Conservation (phyloP, 495 filamentous ascomycete genomes). For the Lasiosphaeriaceae sp. region DNA sequence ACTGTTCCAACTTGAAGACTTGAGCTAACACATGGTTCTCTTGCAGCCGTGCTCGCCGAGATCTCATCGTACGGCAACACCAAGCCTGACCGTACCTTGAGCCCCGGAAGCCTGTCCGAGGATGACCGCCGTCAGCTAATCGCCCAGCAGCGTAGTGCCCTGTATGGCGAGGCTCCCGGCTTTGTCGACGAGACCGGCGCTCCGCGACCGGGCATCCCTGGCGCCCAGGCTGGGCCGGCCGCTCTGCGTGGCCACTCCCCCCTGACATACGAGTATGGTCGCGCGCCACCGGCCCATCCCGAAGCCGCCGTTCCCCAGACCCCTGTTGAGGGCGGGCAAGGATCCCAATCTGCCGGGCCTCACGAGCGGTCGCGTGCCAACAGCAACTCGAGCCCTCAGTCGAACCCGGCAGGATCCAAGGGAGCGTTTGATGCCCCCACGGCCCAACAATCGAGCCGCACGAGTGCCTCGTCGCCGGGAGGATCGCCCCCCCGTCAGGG, state of each 20-base stretch:
- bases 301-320: constrained; percentile 49
- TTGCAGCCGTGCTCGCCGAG: constrained; percentile 74
- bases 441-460: constrained; percentile 74
- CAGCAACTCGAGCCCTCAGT: constrained; percentile 72
- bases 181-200: constrained; percentile 60
- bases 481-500: constrained; percentile 77
- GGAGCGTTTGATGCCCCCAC: constrained; percentile 60
- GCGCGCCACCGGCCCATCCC: constrained; percentile 37
- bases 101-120: constrained; percentile 84
- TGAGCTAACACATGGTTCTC: constrained; percentile 37
- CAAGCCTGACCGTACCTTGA: constrained; percentile 88
- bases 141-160: constrained; percentile 79
- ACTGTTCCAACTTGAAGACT: constrained; percentile 10
- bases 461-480: constrained; percentile 84
- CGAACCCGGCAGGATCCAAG: constrained; percentile 65
- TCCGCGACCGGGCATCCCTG: constrained; percentile 47
- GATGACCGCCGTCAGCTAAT: constrained; percentile 95
- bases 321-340: constrained; percentile 35
- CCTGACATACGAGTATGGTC: constrained; percentile 45
- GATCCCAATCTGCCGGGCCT: constrained; percentile 41
- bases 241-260: constrained; percentile 55
- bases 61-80: constrained; percentile 51
- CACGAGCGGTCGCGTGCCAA: constrained; percentile 76
- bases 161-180: constrained; percentile 55
- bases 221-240: constrained; percentile 43